Evolutionary conservation across 345 rosid species (phyloP).

Genomic region (Eucalyptus brandiana): DNA sequence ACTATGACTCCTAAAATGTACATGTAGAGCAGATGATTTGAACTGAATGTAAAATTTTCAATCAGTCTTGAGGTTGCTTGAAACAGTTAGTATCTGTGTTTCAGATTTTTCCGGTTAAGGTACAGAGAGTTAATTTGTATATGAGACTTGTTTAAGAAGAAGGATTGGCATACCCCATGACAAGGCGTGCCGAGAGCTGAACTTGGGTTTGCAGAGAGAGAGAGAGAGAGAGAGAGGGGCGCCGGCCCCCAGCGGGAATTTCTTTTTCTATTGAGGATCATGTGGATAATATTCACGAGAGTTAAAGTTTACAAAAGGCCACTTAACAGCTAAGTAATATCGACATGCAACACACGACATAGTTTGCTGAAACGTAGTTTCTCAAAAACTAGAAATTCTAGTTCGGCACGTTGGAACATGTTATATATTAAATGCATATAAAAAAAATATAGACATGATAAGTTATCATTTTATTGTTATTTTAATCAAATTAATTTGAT

Average conservation of each 20-base stretch:
- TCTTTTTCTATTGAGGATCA: neutral
- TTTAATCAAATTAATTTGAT: no score
- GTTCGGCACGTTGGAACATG: accelerated
- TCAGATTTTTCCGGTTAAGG: neutral
- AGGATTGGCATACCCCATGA: neutral
- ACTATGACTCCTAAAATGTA: neutral
- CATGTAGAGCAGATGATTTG: neutral
- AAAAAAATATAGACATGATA: no score
- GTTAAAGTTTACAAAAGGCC: neutral
- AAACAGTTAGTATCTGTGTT: neutral
- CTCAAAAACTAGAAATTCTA: no score
- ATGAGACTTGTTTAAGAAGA: neutral
- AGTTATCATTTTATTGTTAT: no score
- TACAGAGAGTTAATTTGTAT: neutral
- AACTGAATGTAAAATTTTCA: neutral
- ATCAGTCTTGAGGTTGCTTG: neutral
- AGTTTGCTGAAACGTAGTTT: accelerated
- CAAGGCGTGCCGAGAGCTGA: neutral
- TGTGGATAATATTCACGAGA: neutral
- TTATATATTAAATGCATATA: no score
- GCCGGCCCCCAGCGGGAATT: neutral
- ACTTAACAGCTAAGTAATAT: neutral
- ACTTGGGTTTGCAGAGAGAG: neutral
- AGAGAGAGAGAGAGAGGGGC: no score
- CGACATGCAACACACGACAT: accelerated